A percentile compares a stretch with the other conserved stretches of the same genome.
Evolutionary conservation across 805 yeast species (phyloP).

Genomic region (Brettanomyces bruxellensis): DNA sequence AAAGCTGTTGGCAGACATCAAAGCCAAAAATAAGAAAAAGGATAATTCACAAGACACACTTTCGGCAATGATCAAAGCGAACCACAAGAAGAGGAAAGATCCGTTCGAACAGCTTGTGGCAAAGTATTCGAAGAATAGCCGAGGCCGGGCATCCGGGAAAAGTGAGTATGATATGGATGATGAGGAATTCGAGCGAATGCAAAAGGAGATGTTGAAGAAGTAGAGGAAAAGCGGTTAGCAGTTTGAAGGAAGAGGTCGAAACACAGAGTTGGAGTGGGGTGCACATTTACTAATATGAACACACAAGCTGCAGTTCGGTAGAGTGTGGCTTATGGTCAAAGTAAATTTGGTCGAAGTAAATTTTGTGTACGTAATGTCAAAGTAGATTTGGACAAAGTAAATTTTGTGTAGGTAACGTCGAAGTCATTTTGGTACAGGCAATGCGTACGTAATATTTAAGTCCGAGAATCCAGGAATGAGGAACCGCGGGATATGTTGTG

Average conservation of each 20-base stretch:
- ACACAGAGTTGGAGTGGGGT: no score
- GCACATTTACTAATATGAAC: not conserved
- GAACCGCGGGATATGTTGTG: no score
- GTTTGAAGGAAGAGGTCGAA: no score
- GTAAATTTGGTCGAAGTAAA: no score
- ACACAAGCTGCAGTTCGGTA: not conserved
- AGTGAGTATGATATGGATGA: constrained; percentile 33
- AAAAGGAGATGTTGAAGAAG: constrained; percentile 21
- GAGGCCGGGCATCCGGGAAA: constrained; percentile 9
- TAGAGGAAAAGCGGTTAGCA: constrained; percentile 3
- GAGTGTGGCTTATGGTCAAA: no score
- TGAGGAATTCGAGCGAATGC: constrained; percentile 41
- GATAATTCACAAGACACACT: constrained; percentile 25
- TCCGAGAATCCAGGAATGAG: no score
- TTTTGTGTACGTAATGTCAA: no score
- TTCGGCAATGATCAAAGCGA: constrained; percentile 38
- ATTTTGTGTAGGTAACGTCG: no score
- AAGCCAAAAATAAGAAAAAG: not conserved
- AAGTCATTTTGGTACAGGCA: no score
- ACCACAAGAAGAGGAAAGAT: constrained; percentile 33
- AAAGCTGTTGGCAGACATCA: constrained; percentile 12
- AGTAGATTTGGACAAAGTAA: no score
- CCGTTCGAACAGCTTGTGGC: constrained; percentile 38
- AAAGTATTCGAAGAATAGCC: constrained; percentile 38
- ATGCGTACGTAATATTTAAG: no score